Evolutionary conservation across 2,329 filamentous ascomycete genomes (phyloP).

Genomic region (Neonectria hederae): DNA sequence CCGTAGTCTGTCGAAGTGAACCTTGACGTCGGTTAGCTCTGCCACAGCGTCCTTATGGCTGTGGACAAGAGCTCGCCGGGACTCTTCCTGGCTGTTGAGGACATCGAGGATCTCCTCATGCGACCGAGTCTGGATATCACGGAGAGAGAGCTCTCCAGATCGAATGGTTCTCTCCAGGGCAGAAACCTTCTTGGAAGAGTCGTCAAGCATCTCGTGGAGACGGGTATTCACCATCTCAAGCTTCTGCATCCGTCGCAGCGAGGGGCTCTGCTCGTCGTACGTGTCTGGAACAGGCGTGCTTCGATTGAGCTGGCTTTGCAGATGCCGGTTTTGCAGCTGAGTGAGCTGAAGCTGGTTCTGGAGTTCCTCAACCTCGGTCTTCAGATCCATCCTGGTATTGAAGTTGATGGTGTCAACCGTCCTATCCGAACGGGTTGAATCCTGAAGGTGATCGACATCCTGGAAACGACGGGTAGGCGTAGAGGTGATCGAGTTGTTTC

Average conservation of each 20-base stretch:
- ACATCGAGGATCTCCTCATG: conserved; percentile 94
- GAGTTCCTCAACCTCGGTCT: conserved; percentile 87
- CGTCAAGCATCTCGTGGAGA: conserved; percentile 92
- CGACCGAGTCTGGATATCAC: conserved; percentile 91
- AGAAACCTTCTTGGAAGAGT: conserved; percentile 92
- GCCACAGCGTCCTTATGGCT: conserved; percentile 86
- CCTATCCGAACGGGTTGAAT: conserved; percentile 85
- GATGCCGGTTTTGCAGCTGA: conserved; percentile 93
- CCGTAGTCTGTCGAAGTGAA: conserved; percentile 86
- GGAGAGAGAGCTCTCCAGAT: conserved; percentile 85
- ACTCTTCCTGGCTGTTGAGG: conserved; percentile 92
- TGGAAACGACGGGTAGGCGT: conserved; percentile 80
- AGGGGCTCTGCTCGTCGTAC: conserved; percentile 82
- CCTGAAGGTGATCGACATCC: conserved; percentile 67
- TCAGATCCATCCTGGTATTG: conserved; percentile 90
- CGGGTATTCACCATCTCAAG: conserved; percentile 91
- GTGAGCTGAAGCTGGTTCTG: conserved; percentile 94
- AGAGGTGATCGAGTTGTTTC: conserved; percentile 76
- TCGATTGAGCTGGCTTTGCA: conserved; percentile 86
- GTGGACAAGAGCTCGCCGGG: conserved; percentile 81
- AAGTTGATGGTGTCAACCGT: conserved; percentile 83
- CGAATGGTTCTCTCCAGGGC: conserved; percentile 86
- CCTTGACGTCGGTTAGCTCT: conserved; percentile 87
- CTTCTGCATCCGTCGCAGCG: conserved; percentile 83
- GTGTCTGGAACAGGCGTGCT: conserved; percentile 69